Conservation (phyloP, 2,329 filamentous ascomycete genomes). For the Ceratocystis destructans region DNA sequence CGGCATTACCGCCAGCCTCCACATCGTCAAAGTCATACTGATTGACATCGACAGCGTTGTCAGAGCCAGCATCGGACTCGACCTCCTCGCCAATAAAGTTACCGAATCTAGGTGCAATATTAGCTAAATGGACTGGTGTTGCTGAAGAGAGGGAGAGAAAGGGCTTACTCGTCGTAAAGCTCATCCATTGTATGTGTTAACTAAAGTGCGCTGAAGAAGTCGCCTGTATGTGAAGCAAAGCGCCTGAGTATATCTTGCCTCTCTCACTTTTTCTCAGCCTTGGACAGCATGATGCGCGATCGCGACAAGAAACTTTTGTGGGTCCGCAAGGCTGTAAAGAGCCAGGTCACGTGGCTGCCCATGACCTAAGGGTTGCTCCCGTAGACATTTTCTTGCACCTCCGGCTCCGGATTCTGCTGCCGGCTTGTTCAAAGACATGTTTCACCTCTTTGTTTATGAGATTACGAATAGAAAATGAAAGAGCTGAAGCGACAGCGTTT, state of each 20-base stretch:
- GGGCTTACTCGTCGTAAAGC: conserved; percentile 77
- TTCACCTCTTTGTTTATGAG: neutral
- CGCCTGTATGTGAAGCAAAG: neutral
- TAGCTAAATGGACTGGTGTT: neutral
- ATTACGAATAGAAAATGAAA: neutral
- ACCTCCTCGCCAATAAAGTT: conserved; percentile 94
- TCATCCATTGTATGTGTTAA: conserved; percentile 59
- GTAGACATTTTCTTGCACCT: neutral
- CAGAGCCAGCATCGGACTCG: conserved; percentile 73
- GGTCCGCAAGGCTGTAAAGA: conserved; percentile 18
- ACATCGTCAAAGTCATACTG: conserved; percentile 76
- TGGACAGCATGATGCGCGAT: conserved; percentile 18
- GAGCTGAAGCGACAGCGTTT: neutral
- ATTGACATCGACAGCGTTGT: conserved; percentile 57
- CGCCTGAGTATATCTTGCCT: neutral
- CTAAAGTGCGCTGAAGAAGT: neutral
- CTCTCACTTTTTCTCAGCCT: conserved; percentile 14
- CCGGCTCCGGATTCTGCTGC: neutral
- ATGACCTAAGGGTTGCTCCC: neutral
- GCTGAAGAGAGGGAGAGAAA: neutral
- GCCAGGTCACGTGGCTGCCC: conserved; percentile 1
- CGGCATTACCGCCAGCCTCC: conserved; percentile 42
- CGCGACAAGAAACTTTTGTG: conserved; percentile 20
- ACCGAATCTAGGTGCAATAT: conserved; percentile 54
- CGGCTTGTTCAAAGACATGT: neutral